phyloP scores from a whole-genome alignment of 2,329 filamentous ascomycete genomes.

The Aphanocladium album region DNA sequence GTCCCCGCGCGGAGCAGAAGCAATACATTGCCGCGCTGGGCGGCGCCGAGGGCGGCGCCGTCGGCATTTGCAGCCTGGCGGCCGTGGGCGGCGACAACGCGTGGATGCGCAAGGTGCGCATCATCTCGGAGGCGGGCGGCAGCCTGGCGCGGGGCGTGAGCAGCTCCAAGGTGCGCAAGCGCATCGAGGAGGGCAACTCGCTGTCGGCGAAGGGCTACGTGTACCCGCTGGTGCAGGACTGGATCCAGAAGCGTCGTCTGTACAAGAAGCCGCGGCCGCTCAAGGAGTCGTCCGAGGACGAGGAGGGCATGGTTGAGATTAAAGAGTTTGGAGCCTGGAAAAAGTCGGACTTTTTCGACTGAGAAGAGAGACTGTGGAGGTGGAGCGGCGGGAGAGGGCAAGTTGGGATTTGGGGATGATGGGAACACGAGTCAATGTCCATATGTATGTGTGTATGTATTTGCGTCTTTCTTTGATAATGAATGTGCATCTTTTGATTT shows the following conservation, averaged over 20 bases:
- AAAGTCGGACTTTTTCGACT: background rate
- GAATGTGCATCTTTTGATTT: background rate
- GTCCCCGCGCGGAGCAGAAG: slow-evolving; percentile 36
- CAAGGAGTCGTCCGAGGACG: slow-evolving; percentile 19
- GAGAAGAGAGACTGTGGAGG: background rate
- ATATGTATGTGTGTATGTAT: background rate
- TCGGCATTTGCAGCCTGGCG: slow-evolving; percentile 33
- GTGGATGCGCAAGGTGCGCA: slow-evolving; percentile 57
- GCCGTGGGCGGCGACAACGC: slow-evolving; percentile 47
- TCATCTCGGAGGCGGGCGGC: slow-evolving; percentile 49
- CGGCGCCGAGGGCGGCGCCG: slow-evolving; percentile 25
- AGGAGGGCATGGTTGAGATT: background rate
- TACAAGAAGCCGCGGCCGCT: slow-evolving; percentile 37
- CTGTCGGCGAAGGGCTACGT: slow-evolving; percentile 51
- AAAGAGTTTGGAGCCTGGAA: background rate
- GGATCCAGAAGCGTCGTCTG: slow-evolving; percentile 51
- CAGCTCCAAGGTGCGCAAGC: slow-evolving; percentile 59
- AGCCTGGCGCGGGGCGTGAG: slow-evolving; percentile 41
- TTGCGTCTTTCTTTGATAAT: background rate
- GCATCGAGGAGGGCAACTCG: slow-evolving; percentile 40
- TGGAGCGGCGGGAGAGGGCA: background rate
- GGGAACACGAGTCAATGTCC: background rate
- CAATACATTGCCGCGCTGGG: slow-evolving; percentile 49
- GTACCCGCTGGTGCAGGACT: slow-evolving; percentile 49
- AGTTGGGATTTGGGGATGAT: background rate